phyloP scores from a whole-genome alignment of 108 stramenopile species.

The Stephanodiscus triporus region DNA sequence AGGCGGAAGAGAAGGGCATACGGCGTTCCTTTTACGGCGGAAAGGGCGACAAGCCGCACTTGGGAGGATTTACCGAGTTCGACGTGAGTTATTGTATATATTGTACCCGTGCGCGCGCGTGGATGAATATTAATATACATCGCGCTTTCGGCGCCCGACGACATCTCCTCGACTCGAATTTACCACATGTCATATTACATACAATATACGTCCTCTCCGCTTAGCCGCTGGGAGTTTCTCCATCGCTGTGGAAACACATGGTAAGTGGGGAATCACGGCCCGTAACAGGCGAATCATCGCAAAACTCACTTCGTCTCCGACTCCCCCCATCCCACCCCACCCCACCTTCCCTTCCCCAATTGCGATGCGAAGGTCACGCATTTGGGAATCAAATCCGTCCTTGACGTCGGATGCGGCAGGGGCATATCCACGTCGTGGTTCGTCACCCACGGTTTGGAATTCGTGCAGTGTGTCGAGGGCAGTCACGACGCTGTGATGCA shows the following conservation, averaged over 20 bases:
- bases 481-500: conserved; percentile 75
- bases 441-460: conserved; percentile 58
- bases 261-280: conserved; percentile 3
- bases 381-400: conserved; percentile 66
- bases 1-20: conserved; percentile 28
- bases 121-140: too few species aligned
- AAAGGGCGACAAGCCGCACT: conserved; percentile 69
- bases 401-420: conserved; percentile 87
- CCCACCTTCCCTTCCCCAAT: neutral
- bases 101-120: neutral
- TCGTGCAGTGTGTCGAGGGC: conserved; percentile 76
- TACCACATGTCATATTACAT: neutral
- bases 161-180: neutral
- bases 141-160: conserved; percentile 9
- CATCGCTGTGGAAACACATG: conserved; percentile 62
- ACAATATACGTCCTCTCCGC: neutral
- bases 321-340: too few species aligned
- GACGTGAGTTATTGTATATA: conserved; percentile 30
- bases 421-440: conserved; percentile 79
- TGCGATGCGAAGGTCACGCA: conserved; percentile 22
- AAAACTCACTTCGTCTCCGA: neutral
- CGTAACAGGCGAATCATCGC: neutral
- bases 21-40: conserved; percentile 65
- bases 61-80: conserved; percentile 78
- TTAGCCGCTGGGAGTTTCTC: conserved; percentile 50